Conservation (phyloP, 2,329 filamentous ascomycete genomes). For the Alternaria burnsii region DNA sequence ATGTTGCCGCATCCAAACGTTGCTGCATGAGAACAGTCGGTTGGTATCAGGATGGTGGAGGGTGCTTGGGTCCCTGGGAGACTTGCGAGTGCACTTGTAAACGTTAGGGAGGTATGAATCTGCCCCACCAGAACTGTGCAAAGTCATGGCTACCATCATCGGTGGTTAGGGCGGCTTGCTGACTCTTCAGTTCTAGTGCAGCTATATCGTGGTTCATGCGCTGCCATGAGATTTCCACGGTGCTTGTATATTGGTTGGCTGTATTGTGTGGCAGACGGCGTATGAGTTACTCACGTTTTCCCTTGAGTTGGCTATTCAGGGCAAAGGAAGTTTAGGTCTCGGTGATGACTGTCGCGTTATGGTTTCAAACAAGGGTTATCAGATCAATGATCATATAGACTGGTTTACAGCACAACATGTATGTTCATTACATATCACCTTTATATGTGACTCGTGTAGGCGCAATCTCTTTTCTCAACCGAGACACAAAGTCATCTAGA, state of each 20-base stretch:
- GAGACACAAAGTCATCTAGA: neutral
- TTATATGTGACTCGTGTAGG: neutral
- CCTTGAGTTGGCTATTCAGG: too few relatives aligned
- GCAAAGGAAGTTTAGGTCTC: too few relatives aligned
- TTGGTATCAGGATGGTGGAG: neutral
- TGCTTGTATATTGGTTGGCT: neutral
- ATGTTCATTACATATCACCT: neutral
- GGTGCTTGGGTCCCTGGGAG: neutral
- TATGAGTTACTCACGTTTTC: neutral
- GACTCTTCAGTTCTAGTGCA: neutral
- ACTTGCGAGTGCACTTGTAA: slow-evolving; percentile 1
- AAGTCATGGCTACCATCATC: neutral
- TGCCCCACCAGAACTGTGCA: neutral
- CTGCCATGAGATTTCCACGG: neutral
- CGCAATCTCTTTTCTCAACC: neutral
- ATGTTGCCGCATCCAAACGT: neutral
- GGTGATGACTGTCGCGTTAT: neutral
- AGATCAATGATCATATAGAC: neutral
- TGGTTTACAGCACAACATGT: neutral
- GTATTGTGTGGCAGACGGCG: neutral
- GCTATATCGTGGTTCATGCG: neutral
- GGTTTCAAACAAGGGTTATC: neutral
- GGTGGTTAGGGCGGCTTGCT: neutral
- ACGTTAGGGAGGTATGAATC: neutral
- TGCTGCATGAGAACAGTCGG: neutral